Evolutionary conservation across 1,284 basidiomycete species (phyloP), one percentile per base, ranked within the genome.

Genomic region (Cryptococcus sp.): DNA sequence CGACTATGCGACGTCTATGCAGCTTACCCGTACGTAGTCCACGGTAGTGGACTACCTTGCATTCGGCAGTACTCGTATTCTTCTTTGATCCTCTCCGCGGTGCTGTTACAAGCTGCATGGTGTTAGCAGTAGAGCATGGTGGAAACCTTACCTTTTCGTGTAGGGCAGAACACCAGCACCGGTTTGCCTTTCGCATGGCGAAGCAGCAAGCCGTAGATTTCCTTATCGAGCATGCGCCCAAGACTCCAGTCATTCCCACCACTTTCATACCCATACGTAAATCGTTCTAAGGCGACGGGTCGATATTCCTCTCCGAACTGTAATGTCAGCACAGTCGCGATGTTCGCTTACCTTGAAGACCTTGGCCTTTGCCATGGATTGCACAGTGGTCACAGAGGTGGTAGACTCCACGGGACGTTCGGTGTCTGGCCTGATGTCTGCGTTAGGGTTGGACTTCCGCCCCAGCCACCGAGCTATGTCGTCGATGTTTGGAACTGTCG

Each of bases 401-500:
- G 4, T 13, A 35, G 31, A 35, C 31, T 35, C 31, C 31, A 35
- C 31, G 31, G 31, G 31, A 35, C 31, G 31, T 35, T 35, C 31
- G 31, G 4, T 35, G 31, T 35, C 31, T 35, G 31, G 31, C 31
- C 31, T 35, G 31, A 8, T 35, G 7, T 35, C 31, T 35, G 13
- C 31, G 10, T 35, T 8, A 16, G 54, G 27, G 17, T 50, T 27
- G 11, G 49, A 40, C 13, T 54, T 49, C 13, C 76, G 73, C n/a
- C 89, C 88, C 51, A 98, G 87, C 95, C 94, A 98, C 48, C 81
- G 77, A 0, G 93, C 93, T 25, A 99, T 86, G 69, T 99, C 95
- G 42, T 85, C 81, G 53, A 94, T 88, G 68, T 99, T 99, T 0
- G 95, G 95, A 0, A 78, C 74, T 0, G 95, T 97, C 1, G 95